These are phyloP conservation scores for Colletotrichum lupini DNA, from an alignment of 2,329 filamentous ascomycete species.

Conservation along the genomic window DNA sequence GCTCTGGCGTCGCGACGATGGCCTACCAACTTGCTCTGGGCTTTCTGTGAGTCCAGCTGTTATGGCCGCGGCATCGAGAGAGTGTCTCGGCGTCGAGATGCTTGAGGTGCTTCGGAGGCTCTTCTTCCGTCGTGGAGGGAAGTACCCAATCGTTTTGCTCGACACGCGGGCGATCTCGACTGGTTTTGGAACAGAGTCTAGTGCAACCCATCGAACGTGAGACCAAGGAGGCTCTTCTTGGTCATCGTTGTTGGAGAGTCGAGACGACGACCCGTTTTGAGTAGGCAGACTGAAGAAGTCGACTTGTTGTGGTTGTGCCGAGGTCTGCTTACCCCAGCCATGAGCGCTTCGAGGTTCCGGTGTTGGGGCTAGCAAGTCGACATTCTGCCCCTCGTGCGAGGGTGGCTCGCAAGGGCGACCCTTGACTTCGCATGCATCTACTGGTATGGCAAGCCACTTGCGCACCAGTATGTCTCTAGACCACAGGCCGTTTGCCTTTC, in stretches of 20 bases:
- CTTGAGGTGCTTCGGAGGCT: constrained; percentile 75
- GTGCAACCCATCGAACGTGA: constrained; percentile 88
- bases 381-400: constrained; percentile 51
- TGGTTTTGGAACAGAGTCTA: constrained; percentile 75
- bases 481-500: constrained; percentile 94
- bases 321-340: constrained; percentile 37
- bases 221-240: constrained; percentile 79
- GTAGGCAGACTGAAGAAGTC: constrained; percentile 35
- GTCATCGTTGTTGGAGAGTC: constrained; percentile 40
- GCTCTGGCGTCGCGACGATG: constrained; percentile 56
- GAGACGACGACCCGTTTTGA: constrained; percentile 1
- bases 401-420: constrained; percentile 75
- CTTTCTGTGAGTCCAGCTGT: constrained; percentile 20
- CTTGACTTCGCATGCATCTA: constrained; percentile 88
- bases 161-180: constrained; percentile 90
- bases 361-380: constrained; percentile 64
- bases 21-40: constrained; percentile 27
- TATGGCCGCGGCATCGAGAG: constrained; percentile 58
- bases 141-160: constrained; percentile 85
- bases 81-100: constrained; percentile 74
- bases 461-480: constrained; percentile 91
- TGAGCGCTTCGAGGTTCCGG: constrained; percentile 46
- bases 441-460: constrained; percentile 83
- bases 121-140: constrained; percentile 91
- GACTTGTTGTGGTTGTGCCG: constrained; percentile 44